Evolutionary conservation across 2,329 filamentous ascomycete species (phyloP), one percentile per base, ranked within the genome.

Genomic region (Helotiales sp.): DNA sequence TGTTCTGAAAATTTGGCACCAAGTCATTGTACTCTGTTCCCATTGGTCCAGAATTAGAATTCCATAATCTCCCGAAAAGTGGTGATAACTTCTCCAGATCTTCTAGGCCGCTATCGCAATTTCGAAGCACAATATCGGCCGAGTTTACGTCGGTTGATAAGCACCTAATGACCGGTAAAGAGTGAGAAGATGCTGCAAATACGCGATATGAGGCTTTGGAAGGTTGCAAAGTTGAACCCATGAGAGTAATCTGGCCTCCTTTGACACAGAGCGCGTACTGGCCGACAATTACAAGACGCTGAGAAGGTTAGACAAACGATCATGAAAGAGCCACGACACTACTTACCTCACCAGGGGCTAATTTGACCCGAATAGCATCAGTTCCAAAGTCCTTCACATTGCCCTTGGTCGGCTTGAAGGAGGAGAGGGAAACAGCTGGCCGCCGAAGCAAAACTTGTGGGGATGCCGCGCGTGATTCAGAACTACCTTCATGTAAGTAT

Each of bases 11-110:
- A 40, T 71, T 43, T 66, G 70, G 55, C 40, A 66, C 37, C 64
- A 69, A 22, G 4, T 65, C 58, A n/a, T 65, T 37, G 59, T 69
- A 66, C 10, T 66, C 64, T 8, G 54, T 22, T 43, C 69, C 63
- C 60, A 73, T 73, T 40, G 66, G 60, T 52, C 75, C 72, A 3
- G 74, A 59, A 59, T 76, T 63, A 17, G 86, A 82, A 66, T 87
- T 86, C 90, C 91, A 93, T 10, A 94, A 82, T 37, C 83, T 85
- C 20, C 83, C 83, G 72, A 91, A 93, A 0, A 91, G 77, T 0
- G 91, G 89, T 0, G 88, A 92, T 1, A 93, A 77, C 8, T 76
- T 81, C 1, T 84, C 85, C 17, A 95, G 77, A 0, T 82, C 80
- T 17, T 82, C 81, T 11, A 93, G 70, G 0, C 80, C 80, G 15